Evolutionary conservation across 306 rosid species (phyloP).

Genomic region (Begonia masoniana): DNA sequence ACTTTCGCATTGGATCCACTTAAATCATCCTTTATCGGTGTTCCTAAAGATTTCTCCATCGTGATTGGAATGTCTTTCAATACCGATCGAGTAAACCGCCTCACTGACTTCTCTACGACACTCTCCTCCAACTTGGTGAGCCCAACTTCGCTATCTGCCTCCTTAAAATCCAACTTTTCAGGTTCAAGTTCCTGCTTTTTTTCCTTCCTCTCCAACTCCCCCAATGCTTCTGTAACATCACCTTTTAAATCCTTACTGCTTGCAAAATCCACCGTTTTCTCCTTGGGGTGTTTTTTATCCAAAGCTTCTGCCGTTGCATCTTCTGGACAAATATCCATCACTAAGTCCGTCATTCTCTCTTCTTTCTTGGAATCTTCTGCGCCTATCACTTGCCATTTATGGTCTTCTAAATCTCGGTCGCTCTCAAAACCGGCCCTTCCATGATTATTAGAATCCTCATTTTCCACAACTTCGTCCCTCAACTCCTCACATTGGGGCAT

Average conservation of each 20-base stretch:
- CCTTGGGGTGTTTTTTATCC: too few species aligned
- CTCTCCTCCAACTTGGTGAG: not conserved
- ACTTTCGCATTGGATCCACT: constrained; percentile 4
- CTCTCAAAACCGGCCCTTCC: constrained; percentile 4
- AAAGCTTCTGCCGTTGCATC: too few species aligned
- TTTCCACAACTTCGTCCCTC: constrained; percentile 21
- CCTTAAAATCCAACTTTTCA: not conserved
- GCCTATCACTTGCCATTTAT: not conserved
- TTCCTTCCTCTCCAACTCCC: too few species aligned
- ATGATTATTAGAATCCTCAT: constrained; percentile 13
- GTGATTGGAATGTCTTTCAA: constrained; percentile 29
- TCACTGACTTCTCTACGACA: constrained; percentile 18
- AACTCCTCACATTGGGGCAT: constrained; percentile 12
- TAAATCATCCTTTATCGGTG: not conserved
- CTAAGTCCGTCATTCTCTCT: not conserved
- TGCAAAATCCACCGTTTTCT: too few species aligned
- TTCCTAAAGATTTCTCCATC: constrained; percentile 5
- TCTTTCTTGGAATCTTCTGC: not conserved
- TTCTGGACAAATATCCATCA: too few species aligned
- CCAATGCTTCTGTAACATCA: too few species aligned
- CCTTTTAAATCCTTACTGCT: too few species aligned
- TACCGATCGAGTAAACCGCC: constrained; percentile 56
- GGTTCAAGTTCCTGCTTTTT: not conserved
- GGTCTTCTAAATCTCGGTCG: constrained; percentile 13
- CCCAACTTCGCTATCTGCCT: constrained; percentile 4